These are phyloP conservation scores for Rhodotorula sp. DNA, from an alignment of 1,284 basidiomycete species.

Conservation along the genomic window DNA sequence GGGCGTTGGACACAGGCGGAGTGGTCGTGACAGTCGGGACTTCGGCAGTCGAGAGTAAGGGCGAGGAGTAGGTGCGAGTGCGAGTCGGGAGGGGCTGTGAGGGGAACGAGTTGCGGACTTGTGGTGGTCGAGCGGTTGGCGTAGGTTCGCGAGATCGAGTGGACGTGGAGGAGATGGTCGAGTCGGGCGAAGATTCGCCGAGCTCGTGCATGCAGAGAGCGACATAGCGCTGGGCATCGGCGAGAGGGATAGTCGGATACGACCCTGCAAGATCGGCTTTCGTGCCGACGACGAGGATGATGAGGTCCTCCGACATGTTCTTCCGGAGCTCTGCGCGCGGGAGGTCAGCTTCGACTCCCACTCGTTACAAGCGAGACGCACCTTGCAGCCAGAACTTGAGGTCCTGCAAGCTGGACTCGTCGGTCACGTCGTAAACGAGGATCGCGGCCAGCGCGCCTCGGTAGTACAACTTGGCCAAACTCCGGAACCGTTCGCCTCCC, in stretches of 20 bases:
- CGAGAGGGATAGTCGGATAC: slow-evolving; percentile 62
- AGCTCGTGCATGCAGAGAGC: slow-evolving; percentile 40
- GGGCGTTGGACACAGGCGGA: neutral
- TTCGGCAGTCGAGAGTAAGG: neutral
- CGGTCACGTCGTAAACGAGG: slow-evolving; percentile 96
- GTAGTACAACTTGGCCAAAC: slow-evolving; percentile 98
- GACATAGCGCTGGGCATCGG: slow-evolving; percentile 63
- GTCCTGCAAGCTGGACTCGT: slow-evolving; percentile 82
- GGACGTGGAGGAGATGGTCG: neutral
- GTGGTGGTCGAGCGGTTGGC: neutral
- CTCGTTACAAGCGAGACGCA: neutral
- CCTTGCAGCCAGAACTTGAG: slow-evolving; percentile 91
- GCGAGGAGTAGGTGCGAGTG: slow-evolving; percentile 3
- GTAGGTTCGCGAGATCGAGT: neutral
- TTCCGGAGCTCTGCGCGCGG: slow-evolving; percentile 71
- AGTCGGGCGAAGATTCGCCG: neutral
- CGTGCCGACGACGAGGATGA: slow-evolving; percentile 88
- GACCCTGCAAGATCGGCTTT: slow-evolving; percentile 74
- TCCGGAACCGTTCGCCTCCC: slow-evolving; percentile 93
- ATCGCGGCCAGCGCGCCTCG: slow-evolving; percentile 95
- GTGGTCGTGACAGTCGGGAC: slow-evolving; percentile 23
- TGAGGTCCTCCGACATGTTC: slow-evolving; percentile 68
- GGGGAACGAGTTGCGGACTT: neutral
- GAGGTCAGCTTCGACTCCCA: neutral
- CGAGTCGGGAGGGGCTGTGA: neutral